phyloP scores from a whole-genome alignment of 1,139 yeast species.

The Kodamaea arcana region DNA sequence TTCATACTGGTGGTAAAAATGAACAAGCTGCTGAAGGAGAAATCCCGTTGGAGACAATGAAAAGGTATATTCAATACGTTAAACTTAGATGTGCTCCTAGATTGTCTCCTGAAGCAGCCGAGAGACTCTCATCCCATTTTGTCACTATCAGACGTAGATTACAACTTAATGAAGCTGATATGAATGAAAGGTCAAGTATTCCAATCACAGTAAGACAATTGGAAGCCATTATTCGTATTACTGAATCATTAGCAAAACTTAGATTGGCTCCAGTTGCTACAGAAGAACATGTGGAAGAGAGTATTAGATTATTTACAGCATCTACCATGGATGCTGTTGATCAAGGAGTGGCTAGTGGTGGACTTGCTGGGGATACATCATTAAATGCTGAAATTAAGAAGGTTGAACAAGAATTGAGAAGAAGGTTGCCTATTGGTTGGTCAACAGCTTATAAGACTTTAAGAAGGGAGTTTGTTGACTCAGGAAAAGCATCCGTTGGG shows the following conservation, averaged over 20 bases:
- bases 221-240: constrained; percentile 94
- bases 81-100: constrained; percentile 90
- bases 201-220: constrained; percentile 97
- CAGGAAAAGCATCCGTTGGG: constrained; percentile 59
- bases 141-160: constrained; percentile 85
- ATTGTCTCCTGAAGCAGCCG: constrained; percentile 84
- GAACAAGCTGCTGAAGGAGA: constrained; percentile 69
- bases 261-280: constrained; percentile 79
- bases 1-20: constrained; percentile 76
- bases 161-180: constrained; percentile 73
- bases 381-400: constrained; percentile 66
- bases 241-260: constrained; percentile 90
- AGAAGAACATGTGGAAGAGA: constrained; percentile 91
- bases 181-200: constrained; percentile 88
- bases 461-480: constrained; percentile 77
- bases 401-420: constrained; percentile 80
- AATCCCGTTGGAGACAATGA: constrained; percentile 86
- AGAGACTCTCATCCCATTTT: constrained; percentile 87
- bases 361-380: constrained; percentile 43
- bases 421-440: constrained; percentile 96
- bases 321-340: constrained; percentile 98
- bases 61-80: constrained; percentile 87
- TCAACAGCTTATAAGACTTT: constrained; percentile 85
- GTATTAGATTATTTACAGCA: constrained; percentile 88
- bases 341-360: constrained; percentile 59